phyloP scores from a whole-genome alignment of 768 basidiomycete genomes.

The Butyriboletus loyo region DNA sequence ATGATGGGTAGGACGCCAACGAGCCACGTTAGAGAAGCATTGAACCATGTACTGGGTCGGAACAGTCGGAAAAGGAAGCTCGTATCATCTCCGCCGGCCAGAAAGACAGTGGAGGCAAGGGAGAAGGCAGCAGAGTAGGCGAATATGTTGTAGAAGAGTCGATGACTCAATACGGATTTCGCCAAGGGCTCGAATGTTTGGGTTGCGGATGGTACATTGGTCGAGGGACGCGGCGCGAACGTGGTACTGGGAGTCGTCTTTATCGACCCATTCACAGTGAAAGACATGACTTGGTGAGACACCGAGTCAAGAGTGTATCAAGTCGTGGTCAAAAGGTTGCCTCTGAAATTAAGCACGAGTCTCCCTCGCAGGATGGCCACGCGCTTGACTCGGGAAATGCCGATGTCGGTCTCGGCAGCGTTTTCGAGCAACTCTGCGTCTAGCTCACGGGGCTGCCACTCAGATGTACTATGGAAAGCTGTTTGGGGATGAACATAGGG shows the following conservation, averaged over 20 bases:
- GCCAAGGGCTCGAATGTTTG: slow-evolving; percentile 65
- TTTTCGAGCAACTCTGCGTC: too few species aligned
- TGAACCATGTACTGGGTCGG: slow-evolving; percentile 42
- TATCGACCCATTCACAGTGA: background rate
- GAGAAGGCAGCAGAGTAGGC: slow-evolving; percentile 46
- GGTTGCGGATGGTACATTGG: slow-evolving; percentile 53
- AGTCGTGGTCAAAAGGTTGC: background rate
- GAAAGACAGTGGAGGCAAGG: slow-evolving; percentile 40
- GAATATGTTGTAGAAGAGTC: slow-evolving; percentile 55
- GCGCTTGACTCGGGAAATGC: slow-evolving; percentile 3
- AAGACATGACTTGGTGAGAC: slow-evolving; percentile 5
- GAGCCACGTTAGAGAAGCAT: slow-evolving; percentile 46
- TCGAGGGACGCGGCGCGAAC: slow-evolving; percentile 43
- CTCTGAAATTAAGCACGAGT: background rate
- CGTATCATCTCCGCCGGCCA: slow-evolving; percentile 22
- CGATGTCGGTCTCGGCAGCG: background rate
- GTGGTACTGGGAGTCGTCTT: slow-evolving; percentile 18
- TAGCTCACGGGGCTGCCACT: too few species aligned
- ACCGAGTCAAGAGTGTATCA: background rate
- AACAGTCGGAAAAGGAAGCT: slow-evolving; percentile 37
- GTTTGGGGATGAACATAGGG: too few species aligned
- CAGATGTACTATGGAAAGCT: too few species aligned
- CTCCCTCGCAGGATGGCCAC: too few species aligned
- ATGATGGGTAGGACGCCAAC: slow-evolving; percentile 54
- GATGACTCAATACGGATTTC: slow-evolving; percentile 58